Base-by-base conservation (phyloP, 2,329 filamentous ascomycete genomes). In the Colletotrichum limetticola region DNA sequence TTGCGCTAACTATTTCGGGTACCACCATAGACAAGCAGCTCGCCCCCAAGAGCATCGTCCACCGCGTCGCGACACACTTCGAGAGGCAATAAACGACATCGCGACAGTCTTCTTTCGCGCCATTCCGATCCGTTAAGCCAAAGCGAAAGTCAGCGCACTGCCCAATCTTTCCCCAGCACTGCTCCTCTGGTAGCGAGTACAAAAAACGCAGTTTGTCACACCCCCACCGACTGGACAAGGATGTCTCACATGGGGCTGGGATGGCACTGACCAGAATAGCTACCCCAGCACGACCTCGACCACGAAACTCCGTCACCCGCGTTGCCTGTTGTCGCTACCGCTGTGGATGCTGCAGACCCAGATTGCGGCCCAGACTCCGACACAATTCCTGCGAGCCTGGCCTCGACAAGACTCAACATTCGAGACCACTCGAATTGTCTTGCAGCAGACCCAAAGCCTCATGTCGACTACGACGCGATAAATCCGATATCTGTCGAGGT, bases 251-350 rank as follows among this genome's bases (percentile, higher is more conserved):
- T 35, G 22, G 24, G 24, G 8, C 68, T 28, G 52, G 71, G 71
- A 72, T 74, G 71, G 71, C 71, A 74, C 71, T 74, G 71, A 74
- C 68, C 61, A 26, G 12, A 56, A 22, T 22, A 72, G 66, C 49
- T 73, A 73, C 66, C 71, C 71, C 71, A 32, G 67, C 66, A 65
- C 49, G 26, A 65, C 59, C 56, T n/a, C 9, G 37, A 65, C 66
- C 71, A 49, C 71, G 59, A 71, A 49, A 57, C 42, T 28, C 71
- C 37, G 37, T 66, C 37, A 28, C 55, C 58, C 28, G 67, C 71
- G 57, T 37, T 37, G 58, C 52, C 65, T 35, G 66, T 61, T 70
- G 56, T 56, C 66, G 66, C 55, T 32, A 35, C 58, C 42, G 69
- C 14, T 53, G 12, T 58, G 30, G 69, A 12, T 53, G n/a, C 53